Evolutionary conservation across 2,329 filamentous ascomycete species (phyloP), one percentile per base, ranked within the genome.

Genomic region (Thielaviopsis punctulata): DNA sequence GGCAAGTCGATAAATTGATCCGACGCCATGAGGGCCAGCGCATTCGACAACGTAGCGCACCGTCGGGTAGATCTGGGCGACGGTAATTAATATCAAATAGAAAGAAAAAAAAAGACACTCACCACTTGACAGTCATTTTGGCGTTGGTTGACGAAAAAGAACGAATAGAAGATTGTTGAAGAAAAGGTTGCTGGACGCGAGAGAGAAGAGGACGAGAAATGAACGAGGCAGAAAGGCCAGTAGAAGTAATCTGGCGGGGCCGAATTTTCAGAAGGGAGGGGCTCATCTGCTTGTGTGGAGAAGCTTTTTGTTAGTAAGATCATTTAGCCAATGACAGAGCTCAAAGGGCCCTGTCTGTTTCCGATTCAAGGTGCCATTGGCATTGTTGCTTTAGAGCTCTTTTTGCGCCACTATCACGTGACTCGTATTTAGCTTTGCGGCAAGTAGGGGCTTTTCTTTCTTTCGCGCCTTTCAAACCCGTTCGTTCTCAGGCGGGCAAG

Each of bases 111-210:
- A n/a, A n/a, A n/a, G n/a, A n/a, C 46, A 76, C 80, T 72, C 74
- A 86, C 72, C 80, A 80, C 67, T 82, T 80, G 67, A 73, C 71
- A 57, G 60, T 56, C 87, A 94, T 95, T 68, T 75, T 81, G 73
- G 76, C 71, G 49, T 52, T 49, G 63, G 82, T 69, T 66, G 84
- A 73, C 56, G 68, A 70, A 61, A 73, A 76, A 61, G 68, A 70
- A 60, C 71, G 66, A n/a, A n/a, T n/a, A n/a, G n/a, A n/a, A n/a
- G 58, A 64, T 57, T 48, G 62, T 56, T 60, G 66, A 65, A 67
- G 62, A 59, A 65, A 66, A 61, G 64, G 62, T 30, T 55, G 49
- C 36, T 57, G 55, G 55, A 57, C 53, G 49, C 50, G 52, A 66
- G 64, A 60, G 61, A 62, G 61, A 65, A 68, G 41, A 65, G 66